Evolutionary conservation across 306 rosid species (phyloP).

Genomic region (Dicorynia guianensis): DNA sequence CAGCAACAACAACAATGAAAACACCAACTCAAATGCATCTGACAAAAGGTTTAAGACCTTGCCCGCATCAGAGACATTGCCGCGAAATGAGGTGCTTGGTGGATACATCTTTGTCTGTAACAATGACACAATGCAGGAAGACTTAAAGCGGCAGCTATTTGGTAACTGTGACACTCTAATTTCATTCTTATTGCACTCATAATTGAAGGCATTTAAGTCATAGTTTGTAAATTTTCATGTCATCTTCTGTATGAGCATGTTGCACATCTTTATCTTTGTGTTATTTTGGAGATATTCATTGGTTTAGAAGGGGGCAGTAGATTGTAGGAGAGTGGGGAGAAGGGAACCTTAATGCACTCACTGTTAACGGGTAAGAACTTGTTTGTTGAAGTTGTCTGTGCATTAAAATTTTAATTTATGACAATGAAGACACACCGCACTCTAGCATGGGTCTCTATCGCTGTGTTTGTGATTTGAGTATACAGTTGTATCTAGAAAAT

Average conservation of each 20-base stretch:
- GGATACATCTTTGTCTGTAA: constrained; percentile 99
- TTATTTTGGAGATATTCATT: not conserved
- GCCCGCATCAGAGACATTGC: constrained; percentile 97
- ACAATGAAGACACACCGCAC: not conserved
- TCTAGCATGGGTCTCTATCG: not conserved
- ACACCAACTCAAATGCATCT: constrained; percentile 50
- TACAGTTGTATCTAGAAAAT: constrained; percentile 9
- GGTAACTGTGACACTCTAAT: constrained; percentile 53
- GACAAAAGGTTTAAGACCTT: constrained; percentile 99
- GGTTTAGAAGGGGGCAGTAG: not conserved
- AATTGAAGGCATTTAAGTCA: too few relatives aligned
- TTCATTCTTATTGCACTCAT: not conserved
- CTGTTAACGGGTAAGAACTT: not conserved
- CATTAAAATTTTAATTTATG: not conserved
- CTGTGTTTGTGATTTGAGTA: too few relatives aligned
- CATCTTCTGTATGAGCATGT: not conserved
- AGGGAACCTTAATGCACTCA: not conserved
- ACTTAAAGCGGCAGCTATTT: constrained; percentile 91
- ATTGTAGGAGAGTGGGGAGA: not conserved
- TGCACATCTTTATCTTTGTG: not conserved
- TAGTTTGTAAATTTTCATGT: not conserved
- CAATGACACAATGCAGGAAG: constrained; percentile 99
- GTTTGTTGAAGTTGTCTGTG: not conserved
- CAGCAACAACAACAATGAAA: constrained; percentile 49
- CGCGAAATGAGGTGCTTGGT: constrained; percentile 97